Evolutionary conservation across 139 green algal species (phyloP).

Genomic region (Coelastrella sp.): DNA sequence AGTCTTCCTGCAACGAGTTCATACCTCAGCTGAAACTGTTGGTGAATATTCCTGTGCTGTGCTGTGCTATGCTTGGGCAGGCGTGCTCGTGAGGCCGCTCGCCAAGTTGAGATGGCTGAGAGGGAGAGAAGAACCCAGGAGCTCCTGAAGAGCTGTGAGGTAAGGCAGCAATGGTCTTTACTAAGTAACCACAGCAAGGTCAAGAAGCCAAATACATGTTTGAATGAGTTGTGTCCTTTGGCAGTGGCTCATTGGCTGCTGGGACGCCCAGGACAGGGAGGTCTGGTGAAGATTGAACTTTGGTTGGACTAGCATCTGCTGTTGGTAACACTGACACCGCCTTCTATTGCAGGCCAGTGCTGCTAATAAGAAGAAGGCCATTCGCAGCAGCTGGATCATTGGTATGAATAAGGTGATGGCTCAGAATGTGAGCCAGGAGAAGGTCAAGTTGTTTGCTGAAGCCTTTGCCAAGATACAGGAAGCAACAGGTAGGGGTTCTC

Average conservation of each 20-base stretch:
- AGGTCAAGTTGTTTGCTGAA: constrained; percentile 80
- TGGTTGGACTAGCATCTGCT: background rate
- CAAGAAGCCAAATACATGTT: background rate
- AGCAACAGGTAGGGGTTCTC: constrained; percentile 57
- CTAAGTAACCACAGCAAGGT: background rate
- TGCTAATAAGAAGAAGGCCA: constrained; percentile 48
- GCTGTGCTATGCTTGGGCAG: background rate
- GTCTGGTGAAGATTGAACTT: background rate
- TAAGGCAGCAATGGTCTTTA: background rate
- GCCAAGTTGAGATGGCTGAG: constrained; percentile 75
- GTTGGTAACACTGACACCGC: background rate
- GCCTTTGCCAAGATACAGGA: constrained; percentile 86
- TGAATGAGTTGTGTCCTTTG: background rate
- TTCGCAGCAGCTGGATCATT: constrained; percentile 52
- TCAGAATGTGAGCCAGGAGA: constrained; percentile 75
- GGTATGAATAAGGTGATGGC: constrained; percentile 69
- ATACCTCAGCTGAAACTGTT: no score
- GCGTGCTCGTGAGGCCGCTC: constrained; percentile 17
- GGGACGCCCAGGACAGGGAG: no score
- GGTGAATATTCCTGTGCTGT: background rate
- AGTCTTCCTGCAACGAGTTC: no score
- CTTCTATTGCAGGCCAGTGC: constrained; percentile 13
- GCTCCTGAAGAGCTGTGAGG: constrained; percentile 69
- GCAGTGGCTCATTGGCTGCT: background rate
- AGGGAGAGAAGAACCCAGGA: constrained; percentile 78